Evolutionary conservation across 345 rosid genomes (phyloP), one percentile per base, ranked within the genome.

Genomic region (Euclidium syriacum): DNA sequence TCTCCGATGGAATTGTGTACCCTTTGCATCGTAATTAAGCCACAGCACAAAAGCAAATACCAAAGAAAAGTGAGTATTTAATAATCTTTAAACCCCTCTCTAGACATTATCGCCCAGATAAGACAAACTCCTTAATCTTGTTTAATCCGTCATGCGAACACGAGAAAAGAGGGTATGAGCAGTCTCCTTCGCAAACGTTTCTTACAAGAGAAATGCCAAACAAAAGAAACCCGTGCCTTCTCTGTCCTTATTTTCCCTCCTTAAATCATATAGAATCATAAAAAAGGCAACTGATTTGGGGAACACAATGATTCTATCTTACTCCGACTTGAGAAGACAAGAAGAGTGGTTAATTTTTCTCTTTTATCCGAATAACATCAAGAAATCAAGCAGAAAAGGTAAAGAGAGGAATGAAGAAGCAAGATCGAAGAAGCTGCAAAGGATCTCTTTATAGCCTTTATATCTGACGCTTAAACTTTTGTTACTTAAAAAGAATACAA

Each of bases 61-160:
- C 16, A 41, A 52, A 7, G 15, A 47, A 9, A 50, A 39, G 15
- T 11, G 44, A 52, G 52, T 58, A 30, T 49, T 60, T 56, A 44
- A 42, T 52, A 18, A 25, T 17, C 35, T 23, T 24, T 6, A 42
- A 41, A 49, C 25, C 68, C 0, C 7, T 55, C 35, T 61, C 76
- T 72, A 58, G 71, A 38, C 71, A 65, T 65, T 52, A 50, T 23
- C 75, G 75, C 75, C 75, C 58, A 40, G 17, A 39, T 41, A 70
- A 70, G 58, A 54, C 42, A 55, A 68, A 62, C 36, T 8, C 33
- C 36, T 41, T n/a, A n/a, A 20, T 25, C 5, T 24, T n/a, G 27
- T 23, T 20, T 19, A 62, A 58, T 58, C 18, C 34, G 51, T 59
- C 12, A 67, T 63, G 60, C 26, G 71, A 49, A 70, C 52, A 73